Base-by-base conservation (phyloP, 306 rosid genomes). In the Cercis canadensis region DNA sequence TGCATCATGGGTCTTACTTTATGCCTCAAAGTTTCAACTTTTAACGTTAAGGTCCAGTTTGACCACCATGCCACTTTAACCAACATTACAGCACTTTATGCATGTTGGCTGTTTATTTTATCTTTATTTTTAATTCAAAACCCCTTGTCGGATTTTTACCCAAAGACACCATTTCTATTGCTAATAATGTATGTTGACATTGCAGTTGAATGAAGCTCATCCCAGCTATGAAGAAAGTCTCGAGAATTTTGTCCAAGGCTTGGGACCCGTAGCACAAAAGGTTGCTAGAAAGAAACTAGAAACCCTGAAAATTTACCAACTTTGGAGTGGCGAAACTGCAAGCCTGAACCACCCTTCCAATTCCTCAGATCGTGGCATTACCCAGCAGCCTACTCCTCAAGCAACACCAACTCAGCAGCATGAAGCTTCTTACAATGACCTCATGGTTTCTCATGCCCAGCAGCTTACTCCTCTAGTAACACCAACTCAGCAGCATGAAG, bases 191-290 rank as follows among this genome's bases (percentile, higher is more conserved):
- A 13, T 49, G 34, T 58, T 57, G 81, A 5, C 15, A 29, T 59
- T 81, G 57, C 58, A 75, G 78, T 4, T 58, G 65, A 21, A 32
- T 36, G 21, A 0, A 37, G 15, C 55, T 11, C 13, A 46, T 3
- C 2, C 16, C 4, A 21, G 52, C 29, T 72, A 78, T 53, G 50
- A 36, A 72, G 70, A 71, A 0, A 81, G 81, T 11, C 36, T 14
- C 32, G 33, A 12, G n/a, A n/a, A n/a, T n/a, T 80, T 65, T 21
- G 78, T 66, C 44, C 4, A 70, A 50, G 75, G 11, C 24, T 15
- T 75, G 71, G 81, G 78, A 36, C 71, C 75, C 15, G 9, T 3
- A 0, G 78, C 61, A 11, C 36, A 80, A 59, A 52, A 2, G 11
- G 21, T 32, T 65, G 84, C 81, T 11, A 57, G 37, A 0, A 53